Evolutionary conservation across 2,329 filamentous ascomycete species (phyloP), one percentile per base, ranked within the genome.

Genomic region (Ophiognomonia clavigignenti-juglandacearum): DNA sequence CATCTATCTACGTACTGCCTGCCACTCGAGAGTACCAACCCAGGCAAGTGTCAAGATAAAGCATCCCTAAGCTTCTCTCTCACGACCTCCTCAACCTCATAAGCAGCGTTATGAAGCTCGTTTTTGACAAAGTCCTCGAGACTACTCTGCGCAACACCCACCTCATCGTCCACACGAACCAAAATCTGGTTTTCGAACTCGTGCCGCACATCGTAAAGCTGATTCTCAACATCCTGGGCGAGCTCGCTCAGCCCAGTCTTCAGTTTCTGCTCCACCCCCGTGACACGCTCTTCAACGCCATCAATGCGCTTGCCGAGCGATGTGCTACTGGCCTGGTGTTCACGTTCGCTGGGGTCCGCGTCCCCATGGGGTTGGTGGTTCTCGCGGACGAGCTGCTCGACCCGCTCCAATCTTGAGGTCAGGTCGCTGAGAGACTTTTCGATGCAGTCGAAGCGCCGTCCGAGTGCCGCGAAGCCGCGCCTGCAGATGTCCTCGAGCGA

Each of bases 61-160:
- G 49, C 49, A 11, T 48, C 42, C 42, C 34, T 40, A 3, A 51
- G 18, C 13, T 37, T 48, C 35, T 49, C 49, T 22, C 35, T 45
- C 9, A 51, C 29, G 32, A 34, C 34, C n/a, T 51, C 49, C 24
- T 51, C 49, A 26, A 51, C 40, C 22, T 51, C 49, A 13, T 38
- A 39, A 18, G 45, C 49, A 6, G 41, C 45, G 27, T 49, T 51
- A 18, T 42, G 49, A 4, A 51, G 11, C 22, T 51, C 49, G 10
- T 45, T 42, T 23, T 40, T 48, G 16, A 51, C 46, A 19, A 51
- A 49, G 13, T 51, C 49, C 16, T 51, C 46, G 2, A 51, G 34
- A n/a, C 49, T 31, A n/a, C 41, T 45, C 34, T 49, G 49, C 9
- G 49, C 39, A n/a, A 45, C 39, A 19, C 49, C 45, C 34, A 51